phyloP scores from a whole-genome alignment of 108 stramenopile genomes.

The Fistulifera solaris region DNA sequence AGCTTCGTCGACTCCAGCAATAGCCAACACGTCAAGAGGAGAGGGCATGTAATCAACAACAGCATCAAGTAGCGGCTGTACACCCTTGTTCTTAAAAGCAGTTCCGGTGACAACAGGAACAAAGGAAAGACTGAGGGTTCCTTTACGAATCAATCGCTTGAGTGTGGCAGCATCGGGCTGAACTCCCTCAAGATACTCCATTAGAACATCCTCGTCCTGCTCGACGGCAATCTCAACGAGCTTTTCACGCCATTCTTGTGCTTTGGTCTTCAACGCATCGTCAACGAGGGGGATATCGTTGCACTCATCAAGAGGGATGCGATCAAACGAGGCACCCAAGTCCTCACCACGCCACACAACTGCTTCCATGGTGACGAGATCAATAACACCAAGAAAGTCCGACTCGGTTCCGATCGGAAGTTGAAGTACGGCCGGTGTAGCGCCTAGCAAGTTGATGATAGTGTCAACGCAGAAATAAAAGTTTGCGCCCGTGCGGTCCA shows the following conservation, averaged over 20 bases:
- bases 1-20: constrained; percentile 77
- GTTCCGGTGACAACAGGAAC: constrained; percentile 95
- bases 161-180: constrained; percentile 74
- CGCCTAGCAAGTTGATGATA: constrained; percentile 85
- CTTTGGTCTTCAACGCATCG: constrained; percentile 78
- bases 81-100: constrained; percentile 98
- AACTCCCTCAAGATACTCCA: constrained; percentile 80
- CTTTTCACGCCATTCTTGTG: constrained; percentile 74
- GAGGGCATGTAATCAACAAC: constrained; percentile 96
- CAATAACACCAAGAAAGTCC: constrained; percentile 94
- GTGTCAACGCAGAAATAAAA: constrained; percentile 94
- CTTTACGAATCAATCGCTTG: constrained; percentile 85
- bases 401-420: constrained; percentile 89
- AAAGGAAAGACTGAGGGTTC: constrained; percentile 73
- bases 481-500: constrained; percentile 98
- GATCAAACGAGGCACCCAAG: constrained; percentile 90
- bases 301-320: constrained; percentile 78
- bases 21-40: constrained; percentile 92
- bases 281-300: constrained; percentile 83
- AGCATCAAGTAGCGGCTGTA: constrained; percentile 96
- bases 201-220: constrained; percentile 87
- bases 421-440: constrained; percentile 91
- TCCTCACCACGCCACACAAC: constrained; percentile 95
- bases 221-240: constrained; percentile 83
- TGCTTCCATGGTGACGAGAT: constrained; percentile 95